These are phyloP conservation scores for Claviceps digitariae DNA, from an alignment of 2,329 filamentous ascomycete genomes.

Conservation along the genomic window DNA sequence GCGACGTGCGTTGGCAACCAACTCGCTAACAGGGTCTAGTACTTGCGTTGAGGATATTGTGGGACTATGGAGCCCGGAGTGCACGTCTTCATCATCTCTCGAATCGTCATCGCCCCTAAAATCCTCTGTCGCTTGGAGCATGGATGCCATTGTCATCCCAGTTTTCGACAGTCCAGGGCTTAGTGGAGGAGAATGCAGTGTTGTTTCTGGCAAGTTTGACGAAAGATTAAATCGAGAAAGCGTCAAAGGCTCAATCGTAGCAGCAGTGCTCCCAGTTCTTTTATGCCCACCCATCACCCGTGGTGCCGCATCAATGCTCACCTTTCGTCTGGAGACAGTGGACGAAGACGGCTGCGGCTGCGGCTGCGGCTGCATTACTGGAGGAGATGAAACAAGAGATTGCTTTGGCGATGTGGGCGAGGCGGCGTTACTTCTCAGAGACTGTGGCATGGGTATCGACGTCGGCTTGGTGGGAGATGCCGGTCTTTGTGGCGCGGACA, in stretches of 20 bases:
- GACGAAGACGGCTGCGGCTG: conserved; percentile 10
- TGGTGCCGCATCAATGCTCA: conserved; percentile 29
- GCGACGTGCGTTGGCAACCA: conserved; percentile 75
- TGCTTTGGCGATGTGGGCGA: conserved; percentile 15
- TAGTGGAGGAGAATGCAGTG: conserved; percentile 20
- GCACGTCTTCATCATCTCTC: conserved; percentile 17
- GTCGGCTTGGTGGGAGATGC: conserved; percentile 36
- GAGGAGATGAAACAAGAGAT: conserved; percentile 20
- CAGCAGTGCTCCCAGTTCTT: conserved; percentile 26
- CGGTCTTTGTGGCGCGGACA: conserved; percentile 26
- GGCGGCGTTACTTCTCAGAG: conserved; percentile 9
- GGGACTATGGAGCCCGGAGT: conserved; percentile 35
- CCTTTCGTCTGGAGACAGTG: conserved; percentile 23
- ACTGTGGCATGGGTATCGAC: conserved; percentile 10
- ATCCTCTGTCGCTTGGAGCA: conserved; percentile 43
- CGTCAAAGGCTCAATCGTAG: conserved; percentile 22
- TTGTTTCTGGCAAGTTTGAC: conserved; percentile 18
- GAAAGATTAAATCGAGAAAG: conserved; percentile 22
- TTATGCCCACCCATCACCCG: conserved; percentile 23
- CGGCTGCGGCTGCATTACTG: conserved; percentile 21
- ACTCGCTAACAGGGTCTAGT: conserved; percentile 53
- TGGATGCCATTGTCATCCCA: conserved; percentile 38
- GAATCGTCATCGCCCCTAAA: conserved; percentile 20
- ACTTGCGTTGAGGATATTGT: conserved; percentile 39
- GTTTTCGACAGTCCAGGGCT: conserved; percentile 18